Conservation (phyloP, 306 rosid species). For the Castanea crenata region DNA sequence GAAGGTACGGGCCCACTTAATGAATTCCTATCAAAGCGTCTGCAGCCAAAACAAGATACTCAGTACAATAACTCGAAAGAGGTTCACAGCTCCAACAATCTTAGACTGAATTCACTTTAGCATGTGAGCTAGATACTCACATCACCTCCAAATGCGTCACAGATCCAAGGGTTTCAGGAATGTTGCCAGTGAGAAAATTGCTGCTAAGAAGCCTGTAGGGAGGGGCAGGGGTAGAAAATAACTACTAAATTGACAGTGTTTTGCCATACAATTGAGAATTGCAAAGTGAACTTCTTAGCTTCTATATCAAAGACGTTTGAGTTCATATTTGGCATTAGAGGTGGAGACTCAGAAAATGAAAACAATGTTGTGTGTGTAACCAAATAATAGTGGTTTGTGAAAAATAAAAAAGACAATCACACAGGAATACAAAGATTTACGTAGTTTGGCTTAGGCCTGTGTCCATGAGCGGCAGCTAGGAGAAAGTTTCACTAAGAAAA, state of each 20-base stretch:
- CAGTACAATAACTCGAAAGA: not conserved
- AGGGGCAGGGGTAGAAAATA: not conserved
- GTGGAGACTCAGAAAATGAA: not conserved
- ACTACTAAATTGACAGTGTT: not conserved
- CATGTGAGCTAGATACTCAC: conserved; percentile 50
- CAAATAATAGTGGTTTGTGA: no score
- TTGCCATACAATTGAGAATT: not conserved
- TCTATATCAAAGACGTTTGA: not conserved
- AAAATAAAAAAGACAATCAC: not conserved
- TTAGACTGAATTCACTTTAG: conserved; percentile 7
- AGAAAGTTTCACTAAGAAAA: no score
- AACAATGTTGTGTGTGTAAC: no score
- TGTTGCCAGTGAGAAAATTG: conserved; percentile 47
- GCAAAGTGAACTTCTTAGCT: not conserved
- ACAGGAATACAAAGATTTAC: not conserved
- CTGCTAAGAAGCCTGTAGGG: conserved; percentile 58
- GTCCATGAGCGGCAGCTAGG: no score
- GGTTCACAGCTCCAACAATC: not conserved
- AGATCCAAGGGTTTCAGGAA: conserved; percentile 60
- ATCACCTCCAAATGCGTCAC: conserved; percentile 46
- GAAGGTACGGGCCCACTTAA: conserved; percentile 47
- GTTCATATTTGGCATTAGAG: not conserved
- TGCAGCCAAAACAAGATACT: conserved; percentile 27
- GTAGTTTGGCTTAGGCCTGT: no score
- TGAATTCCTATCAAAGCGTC: conserved; percentile 51